Base-by-base conservation (phyloP, 441 rosid genomes). In the Populus hybrid region DNA sequence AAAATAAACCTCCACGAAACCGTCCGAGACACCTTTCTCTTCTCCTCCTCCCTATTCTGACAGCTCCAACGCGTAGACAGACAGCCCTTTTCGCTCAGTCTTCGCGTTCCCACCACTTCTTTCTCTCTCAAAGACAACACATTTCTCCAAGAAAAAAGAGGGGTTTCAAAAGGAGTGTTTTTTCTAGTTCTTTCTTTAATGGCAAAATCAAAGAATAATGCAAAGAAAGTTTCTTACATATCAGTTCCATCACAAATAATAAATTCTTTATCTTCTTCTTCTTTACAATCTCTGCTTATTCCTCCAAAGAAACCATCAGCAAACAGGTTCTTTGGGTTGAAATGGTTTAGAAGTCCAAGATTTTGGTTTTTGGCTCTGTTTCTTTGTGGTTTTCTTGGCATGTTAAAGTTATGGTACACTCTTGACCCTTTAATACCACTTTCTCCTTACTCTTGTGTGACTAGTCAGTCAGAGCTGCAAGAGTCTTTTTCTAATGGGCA, bases 191-290 rank as follows among this genome's bases (percentile, higher is more conserved):
- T n/a, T 61, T 61, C 66, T 66, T 32, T 38, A 65, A 93, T 91
- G 97, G 93, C 88, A 5, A 87, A 85, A 81, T 72, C 88, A 61
- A 90, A 90, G 87, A 83, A 75, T 78, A 83, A 66, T 78, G 74
- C 79, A 16, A 77, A 80, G 71, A 89, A 82, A 78, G 87, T 88
- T 46, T 84, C 88, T n/a, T 93, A 89, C 86, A 90, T 92, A 67
- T 86, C 90, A 18, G 94, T 94, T 63, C 92, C 94, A 35, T 86
- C 97, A 50, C 93, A 87, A 81, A 88, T 91, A 71, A 93, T 90
- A 69, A 91, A 82, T 61, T 84, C 90, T 28, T 75, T 87, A 35
- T 86, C 97, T 23, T 93, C 94, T 65, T 87, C 90, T 69, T 88
- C 94, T 8, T 80, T 88, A 69, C 90, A 89, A 38, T 82, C 86